These are phyloP conservation scores for Wickerhamomyces sydowiorum DNA, from an alignment of 805 yeast species.

Conservation along the genomic window DNA sequence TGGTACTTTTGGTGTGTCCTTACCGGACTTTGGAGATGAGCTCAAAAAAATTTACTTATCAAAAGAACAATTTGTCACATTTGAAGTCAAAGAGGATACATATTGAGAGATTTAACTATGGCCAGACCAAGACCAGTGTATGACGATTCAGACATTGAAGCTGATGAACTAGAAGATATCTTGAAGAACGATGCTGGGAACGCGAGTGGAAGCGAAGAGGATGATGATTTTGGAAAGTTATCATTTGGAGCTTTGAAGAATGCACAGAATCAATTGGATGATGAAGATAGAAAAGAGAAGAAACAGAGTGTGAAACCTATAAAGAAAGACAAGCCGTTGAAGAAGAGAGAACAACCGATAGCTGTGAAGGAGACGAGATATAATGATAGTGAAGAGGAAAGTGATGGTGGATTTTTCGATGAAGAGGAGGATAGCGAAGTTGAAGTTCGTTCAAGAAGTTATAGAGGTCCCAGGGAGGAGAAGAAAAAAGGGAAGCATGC, in stretches of 20 bases:
- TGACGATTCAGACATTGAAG: neutral
- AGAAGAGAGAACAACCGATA: neutral
- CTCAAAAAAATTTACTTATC: neutral
- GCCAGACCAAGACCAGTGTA: neutral
- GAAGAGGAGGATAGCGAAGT: constrained; percentile 17
- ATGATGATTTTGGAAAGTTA: constrained; percentile 40
- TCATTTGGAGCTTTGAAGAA: constrained; percentile 61
- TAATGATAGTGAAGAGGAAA: constrained; percentile 20
- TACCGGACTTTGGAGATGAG: neutral
- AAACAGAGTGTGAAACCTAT: too few relatives aligned
- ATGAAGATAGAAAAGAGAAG: constrained; percentile 9
- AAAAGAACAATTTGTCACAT: too few relatives aligned
- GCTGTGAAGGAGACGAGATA: constrained; percentile 3
- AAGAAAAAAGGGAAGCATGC: constrained; percentile 69
- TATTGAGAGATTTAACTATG: neutral
- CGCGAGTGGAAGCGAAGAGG: constrained; percentile 20
- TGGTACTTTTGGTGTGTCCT: neutral
- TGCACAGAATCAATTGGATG: constrained; percentile 44
- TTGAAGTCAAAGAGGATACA: neutral
- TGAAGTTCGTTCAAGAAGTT: too few relatives aligned
- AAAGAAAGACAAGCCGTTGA: constrained; percentile 1
- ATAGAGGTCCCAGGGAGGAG: constrained; percentile 7
- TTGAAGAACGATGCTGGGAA: neutral
- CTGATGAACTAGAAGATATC: neutral
- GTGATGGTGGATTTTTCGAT: constrained; percentile 14